These are phyloP conservation scores for Aegilops speltoides DNA, from an alignment of 176 grass and related monocot species.

Conservation along the genomic window DNA sequence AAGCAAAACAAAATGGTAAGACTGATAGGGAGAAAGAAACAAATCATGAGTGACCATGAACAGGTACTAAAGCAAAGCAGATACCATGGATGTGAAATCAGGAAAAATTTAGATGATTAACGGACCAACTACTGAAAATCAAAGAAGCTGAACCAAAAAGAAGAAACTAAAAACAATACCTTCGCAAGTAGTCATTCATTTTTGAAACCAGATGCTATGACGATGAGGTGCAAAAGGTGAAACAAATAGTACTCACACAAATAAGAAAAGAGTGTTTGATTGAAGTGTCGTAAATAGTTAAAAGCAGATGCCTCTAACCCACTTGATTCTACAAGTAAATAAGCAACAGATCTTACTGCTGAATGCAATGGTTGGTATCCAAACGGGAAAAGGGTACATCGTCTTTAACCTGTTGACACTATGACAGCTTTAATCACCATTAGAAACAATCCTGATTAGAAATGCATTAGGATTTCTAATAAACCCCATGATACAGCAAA, in stretches of 20 bases:
- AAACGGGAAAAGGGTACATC: slow-evolving; percentile 61
- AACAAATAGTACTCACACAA: slow-evolving; percentile 48
- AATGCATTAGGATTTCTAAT: slow-evolving; percentile 80
- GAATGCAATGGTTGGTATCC: slow-evolving; percentile 76
- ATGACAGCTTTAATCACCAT: slow-evolving; percentile 58
- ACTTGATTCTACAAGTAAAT: slow-evolving; percentile 33
- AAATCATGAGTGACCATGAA: slow-evolving; percentile 18
- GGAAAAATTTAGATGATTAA: neutral
- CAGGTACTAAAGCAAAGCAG: slow-evolving; percentile 14
- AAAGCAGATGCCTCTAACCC: neutral
- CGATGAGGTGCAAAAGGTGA: neutral
- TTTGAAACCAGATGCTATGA: neutral
- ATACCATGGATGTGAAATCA: slow-evolving; percentile 18
- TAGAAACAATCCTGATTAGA: slow-evolving; percentile 4
- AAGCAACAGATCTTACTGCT: slow-evolving; percentile 52
- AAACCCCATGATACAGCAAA: slow-evolving; percentile 84
- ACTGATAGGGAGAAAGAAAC: neutral
- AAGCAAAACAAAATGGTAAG: slow-evolving; percentile 4
- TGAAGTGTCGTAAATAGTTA: too few relatives aligned
- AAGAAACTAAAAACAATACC: too few relatives aligned
- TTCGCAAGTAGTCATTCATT: neutral
- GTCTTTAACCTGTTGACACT: slow-evolving; percentile 2
- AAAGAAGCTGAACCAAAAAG: too few relatives aligned
- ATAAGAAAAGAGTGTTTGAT: slow-evolving; percentile 64
- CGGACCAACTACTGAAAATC: too few relatives aligned